These are phyloP conservation scores for Aspergillus floridensis DNA, from an alignment of 2,329 filamentous ascomycete species.

Conservation along the genomic window DNA sequence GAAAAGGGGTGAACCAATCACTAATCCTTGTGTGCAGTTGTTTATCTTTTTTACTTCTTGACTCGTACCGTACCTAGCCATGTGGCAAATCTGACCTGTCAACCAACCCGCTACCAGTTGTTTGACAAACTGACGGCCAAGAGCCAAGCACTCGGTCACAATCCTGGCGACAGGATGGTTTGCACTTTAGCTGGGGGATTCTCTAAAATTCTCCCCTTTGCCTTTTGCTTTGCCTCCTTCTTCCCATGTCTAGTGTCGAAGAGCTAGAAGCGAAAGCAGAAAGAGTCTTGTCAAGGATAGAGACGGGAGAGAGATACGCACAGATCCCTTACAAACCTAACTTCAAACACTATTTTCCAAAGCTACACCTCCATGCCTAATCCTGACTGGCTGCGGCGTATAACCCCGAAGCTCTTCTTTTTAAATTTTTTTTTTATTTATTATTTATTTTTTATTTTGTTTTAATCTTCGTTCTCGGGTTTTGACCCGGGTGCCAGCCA, in stretches of 20 bases:
- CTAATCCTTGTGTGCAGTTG: too few species aligned
- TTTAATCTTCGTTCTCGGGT: neutral
- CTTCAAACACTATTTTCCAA: neutral
- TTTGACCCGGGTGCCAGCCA: conserved; percentile 14
- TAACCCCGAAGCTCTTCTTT: neutral
- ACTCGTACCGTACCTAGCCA: neutral
- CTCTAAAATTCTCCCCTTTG: too few species aligned
- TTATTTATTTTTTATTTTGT: neutral
- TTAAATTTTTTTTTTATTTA: neutral
- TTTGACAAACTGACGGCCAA: neutral
- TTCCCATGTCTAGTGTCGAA: neutral
- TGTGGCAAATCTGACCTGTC: neutral
- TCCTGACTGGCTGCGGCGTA: neutral
- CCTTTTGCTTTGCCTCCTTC: neutral
- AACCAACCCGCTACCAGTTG: neutral
- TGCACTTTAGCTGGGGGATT: neutral
- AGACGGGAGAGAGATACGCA: neutral
- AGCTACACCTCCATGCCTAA: neutral
- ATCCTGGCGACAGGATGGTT: neutral
- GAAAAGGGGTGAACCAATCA: too few species aligned
- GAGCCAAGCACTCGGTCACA: neutral
- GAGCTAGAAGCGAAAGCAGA: neutral
- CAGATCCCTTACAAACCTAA: neutral
- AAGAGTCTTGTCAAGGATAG: neutral
- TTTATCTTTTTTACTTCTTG: too few species aligned